phyloP scores from a whole-genome alignment of 352 stramenopile species.

The Phytophthora vignae region DNA sequence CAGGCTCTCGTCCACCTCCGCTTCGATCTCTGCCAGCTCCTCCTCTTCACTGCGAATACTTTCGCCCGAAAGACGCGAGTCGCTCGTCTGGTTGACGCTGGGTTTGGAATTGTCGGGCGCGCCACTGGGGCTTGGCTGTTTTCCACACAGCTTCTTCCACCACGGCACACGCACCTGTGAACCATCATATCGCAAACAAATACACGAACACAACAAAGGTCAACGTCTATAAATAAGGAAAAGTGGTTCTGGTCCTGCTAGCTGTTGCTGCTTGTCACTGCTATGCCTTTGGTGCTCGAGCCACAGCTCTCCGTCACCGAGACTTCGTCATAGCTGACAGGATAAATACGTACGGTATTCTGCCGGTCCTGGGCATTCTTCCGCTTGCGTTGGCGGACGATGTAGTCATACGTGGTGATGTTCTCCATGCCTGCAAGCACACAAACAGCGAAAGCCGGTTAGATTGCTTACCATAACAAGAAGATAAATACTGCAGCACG shows the following conservation, averaged over 20 bases:
- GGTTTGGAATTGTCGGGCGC: slow-evolving; percentile 41
- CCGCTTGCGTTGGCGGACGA: slow-evolving; percentile 84
- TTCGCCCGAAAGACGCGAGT: slow-evolving; percentile 58
- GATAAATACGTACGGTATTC: slow-evolving; percentile 78
- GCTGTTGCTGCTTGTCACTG: not conserved
- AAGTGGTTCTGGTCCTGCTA: slow-evolving; percentile 21
- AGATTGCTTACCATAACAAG: not conserved
- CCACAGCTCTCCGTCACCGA: slow-evolving; percentile 25
- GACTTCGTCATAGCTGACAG: slow-evolving; percentile 36
- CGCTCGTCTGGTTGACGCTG: slow-evolving; percentile 60
- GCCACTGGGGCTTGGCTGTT: slow-evolving; percentile 20
- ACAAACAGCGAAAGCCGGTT: slow-evolving; percentile 5
- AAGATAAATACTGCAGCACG: slow-evolving; percentile 17
- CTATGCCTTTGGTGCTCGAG: slow-evolving; percentile 24
- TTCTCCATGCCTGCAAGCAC: slow-evolving; percentile 67
- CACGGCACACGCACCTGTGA: slow-evolving; percentile 32
- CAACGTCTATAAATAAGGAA: slow-evolving; percentile 36
- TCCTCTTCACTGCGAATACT: slow-evolving; percentile 74
- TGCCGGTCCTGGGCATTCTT: slow-evolving; percentile 70
- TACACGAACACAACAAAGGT: slow-evolving; percentile 8
- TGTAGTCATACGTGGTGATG: slow-evolving; percentile 91
- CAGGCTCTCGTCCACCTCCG: slow-evolving; percentile 82
- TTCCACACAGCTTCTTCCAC: slow-evolving; percentile 42
- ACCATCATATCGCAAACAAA: slow-evolving; percentile 13
- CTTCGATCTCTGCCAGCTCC: slow-evolving; percentile 73